A percentile compares a stretch with the other conserved stretches of the same genome.
phyloP scores from a whole-genome alignment of 805 yeast genomes.

The Jamesozyma lodderae region DNA sequence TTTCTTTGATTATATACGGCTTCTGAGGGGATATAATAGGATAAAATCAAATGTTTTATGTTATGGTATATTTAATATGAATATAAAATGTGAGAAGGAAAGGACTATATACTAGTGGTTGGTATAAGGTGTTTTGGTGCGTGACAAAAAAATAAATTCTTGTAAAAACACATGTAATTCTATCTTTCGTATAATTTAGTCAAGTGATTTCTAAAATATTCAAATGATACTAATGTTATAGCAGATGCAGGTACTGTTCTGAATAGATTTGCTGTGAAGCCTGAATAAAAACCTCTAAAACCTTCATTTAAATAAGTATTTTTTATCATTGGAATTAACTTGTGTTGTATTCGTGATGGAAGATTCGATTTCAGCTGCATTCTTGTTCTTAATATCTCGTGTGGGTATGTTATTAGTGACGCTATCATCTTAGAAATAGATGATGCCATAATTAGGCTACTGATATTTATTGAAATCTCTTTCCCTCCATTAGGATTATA shows the following conservation, averaged over 20 bases:
- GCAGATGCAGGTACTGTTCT: slow-evolving; percentile 94
- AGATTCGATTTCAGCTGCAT: slow-evolving; percentile 51
- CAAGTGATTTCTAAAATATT: slow-evolving; percentile 48
- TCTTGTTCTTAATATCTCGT: slow-evolving; percentile 86
- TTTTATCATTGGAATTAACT: slow-evolving; percentile 20
- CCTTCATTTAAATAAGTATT: slow-evolving; percentile 51
- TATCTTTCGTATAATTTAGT: neutral
- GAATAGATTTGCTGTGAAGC: slow-evolving; percentile 74
- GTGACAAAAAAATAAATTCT: too few relatives aligned
- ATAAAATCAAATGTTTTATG: too few relatives aligned
- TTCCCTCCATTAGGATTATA: slow-evolving; percentile 8
- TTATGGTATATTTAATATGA: too few relatives aligned
- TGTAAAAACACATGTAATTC: too few relatives aligned
- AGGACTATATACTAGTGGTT: too few relatives aligned
- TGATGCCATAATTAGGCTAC: slow-evolving; percentile 54
- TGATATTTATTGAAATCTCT: slow-evolving; percentile 25
- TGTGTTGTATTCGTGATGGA: slow-evolving; percentile 19
- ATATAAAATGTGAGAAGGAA: too few relatives aligned
- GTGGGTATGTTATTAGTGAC: slow-evolving; percentile 84
- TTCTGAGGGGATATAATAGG: too few relatives aligned
- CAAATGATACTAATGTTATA: slow-evolving; percentile 89
- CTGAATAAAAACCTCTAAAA: slow-evolving; percentile 75
- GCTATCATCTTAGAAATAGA: slow-evolving; percentile 82
- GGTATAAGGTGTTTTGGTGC: too few relatives aligned
- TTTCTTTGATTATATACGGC: too few relatives aligned